Evolutionary conservation across 257 asterid genomes (phyloP), one percentile per base, ranked within the genome.

Genomic region (Coffea canephora): DNA sequence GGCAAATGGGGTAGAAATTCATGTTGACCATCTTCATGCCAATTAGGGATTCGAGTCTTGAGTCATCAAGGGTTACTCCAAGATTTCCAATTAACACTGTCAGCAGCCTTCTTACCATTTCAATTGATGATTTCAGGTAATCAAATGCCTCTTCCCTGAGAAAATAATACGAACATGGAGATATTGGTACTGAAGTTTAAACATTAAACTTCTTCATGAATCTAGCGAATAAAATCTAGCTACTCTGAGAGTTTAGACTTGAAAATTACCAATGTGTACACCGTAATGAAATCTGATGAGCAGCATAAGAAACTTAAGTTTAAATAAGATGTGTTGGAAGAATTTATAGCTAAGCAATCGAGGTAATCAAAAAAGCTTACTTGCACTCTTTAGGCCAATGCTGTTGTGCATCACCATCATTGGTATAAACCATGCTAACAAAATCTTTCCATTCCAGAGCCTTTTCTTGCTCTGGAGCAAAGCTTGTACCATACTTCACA

Each of bases 391-490:
- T 49, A 43, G 88, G 88, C 88, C 88, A 82, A 71, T 79, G 79
- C n/a, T 78, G 18, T 55, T 54, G 84, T 10, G 88, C 86, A 45
- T 85, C 86, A 43, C 55, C 76, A 73, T 85, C 86, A 77, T 72
- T 85, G 46, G 88, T 82, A 46, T 85, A 85, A n/a, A 72, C 45
- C 86, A 85, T 82, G 57, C 84, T 82, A 23, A 82, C 43, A 76
- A 76, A 79, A 69, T 85, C 88, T 77, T 79, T 85, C 84, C 88
- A 85, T 73, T 82, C 86, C 78, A 85, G 48, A 57, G 84, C 84
- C 70, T 75, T 75, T 64, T 85, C 86, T 43, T 73, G 82, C 31
- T 85, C 82, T 34, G 86, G 86, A 0, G 31, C 84, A 82, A 85
- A 85, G 16, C 86, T 85, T 8, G 82, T 79, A 11, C 84, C 86